A percentile compares a stretch with the other conserved stretches of the same genome.
Evolutionary conservation across 108 stramenopile genomes (phyloP).

Genomic region (Fragilaria crotonensis): DNA sequence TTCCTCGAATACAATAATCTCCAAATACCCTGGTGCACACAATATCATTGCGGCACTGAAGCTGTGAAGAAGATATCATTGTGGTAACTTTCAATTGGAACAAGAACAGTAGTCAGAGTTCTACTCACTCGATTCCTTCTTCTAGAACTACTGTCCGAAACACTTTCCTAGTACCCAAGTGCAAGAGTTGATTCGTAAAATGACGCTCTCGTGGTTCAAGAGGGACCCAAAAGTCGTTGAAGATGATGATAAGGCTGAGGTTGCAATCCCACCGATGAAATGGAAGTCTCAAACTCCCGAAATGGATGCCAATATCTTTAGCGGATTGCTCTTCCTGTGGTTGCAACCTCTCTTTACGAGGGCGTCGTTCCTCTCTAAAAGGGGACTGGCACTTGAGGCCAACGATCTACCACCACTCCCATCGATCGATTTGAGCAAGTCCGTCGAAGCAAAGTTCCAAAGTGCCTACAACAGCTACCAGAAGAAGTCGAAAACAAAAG

Average conservation of each 20-base stretch:
- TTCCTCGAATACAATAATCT: too few species aligned
- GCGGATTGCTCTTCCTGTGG: conserved; percentile 47
- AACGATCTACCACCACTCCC: conserved; percentile 54
- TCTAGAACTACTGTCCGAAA: too few species aligned
- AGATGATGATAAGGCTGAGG: background rate
- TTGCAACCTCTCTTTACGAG: conserved; percentile 55
- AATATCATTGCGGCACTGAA: too few species aligned
- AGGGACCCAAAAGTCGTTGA: background rate
- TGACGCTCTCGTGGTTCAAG: background rate
- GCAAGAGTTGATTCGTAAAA: too few species aligned
- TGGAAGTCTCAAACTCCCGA: conserved; percentile 30
- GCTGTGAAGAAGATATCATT: too few species aligned
- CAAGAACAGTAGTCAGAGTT: too few species aligned
- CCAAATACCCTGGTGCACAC: too few species aligned
- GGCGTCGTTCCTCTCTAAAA: conserved; percentile 30
- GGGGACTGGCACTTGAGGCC: conserved; percentile 36
- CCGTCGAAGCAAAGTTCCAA: conserved; percentile 42
- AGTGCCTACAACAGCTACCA: conserved; percentile 30
- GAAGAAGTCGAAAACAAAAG: conserved; percentile 19
- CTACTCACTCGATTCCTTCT: too few species aligned
- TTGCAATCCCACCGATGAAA: background rate
- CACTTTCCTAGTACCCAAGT: too few species aligned
- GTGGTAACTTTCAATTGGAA: too few species aligned
- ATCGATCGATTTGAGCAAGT: conserved; percentile 29
- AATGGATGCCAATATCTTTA: conserved; percentile 36